Evolutionary conservation across 2,329 filamentous ascomycete species (phyloP), one percentile per base, ranked within the genome.

Genomic region (Fusarium abutilonis): DNA sequence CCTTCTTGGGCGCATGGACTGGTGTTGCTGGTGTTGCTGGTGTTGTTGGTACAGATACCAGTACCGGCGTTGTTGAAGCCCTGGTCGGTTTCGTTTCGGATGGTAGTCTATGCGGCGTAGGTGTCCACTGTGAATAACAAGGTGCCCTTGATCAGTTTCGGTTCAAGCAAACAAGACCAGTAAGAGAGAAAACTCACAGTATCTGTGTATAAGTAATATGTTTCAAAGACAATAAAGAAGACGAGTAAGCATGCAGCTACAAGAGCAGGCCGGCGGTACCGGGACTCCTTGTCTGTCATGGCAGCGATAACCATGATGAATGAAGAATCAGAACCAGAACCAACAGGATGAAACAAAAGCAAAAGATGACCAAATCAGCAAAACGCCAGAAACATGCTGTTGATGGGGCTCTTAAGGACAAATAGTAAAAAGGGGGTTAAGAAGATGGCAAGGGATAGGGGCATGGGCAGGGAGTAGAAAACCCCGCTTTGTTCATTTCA

Each of bases 171-270:
- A 11, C 19, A 40, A 11, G 36, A 10, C 6, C 10, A 38, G 11
- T 3, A 10, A 13, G 28, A 6, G 8, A 8, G 23, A 26, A 17
- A 44, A 60, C 56, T 28, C 9, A 60, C 56, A 10, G 56, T n/a
- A 39, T 47, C 21, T 2, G 56, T 40, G 28, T 60, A 60, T 21
- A 60, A 40, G 19, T 60, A 60, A 40, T 55, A 60, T 10, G 56
- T 48, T 41, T 60, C 56, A 8, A 60, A 60, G 14, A 60, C 42
- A 10, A 60, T 55, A 35, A 60, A 60, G 21, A 60, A 48, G 8
- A 60, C 28, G 7, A 60, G 51, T 8, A 60, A 48, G 10, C 28
- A 32, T 3, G 36, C 13, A 36, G 56, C 56, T 6, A 60, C 6
- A 4, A 40, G 4, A 2, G 56, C 56, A 17, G 56, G 34, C 23